Conservation (phyloP, 1,284 basidiomycete genomes). For the Apiotrichum sp. region DNA sequence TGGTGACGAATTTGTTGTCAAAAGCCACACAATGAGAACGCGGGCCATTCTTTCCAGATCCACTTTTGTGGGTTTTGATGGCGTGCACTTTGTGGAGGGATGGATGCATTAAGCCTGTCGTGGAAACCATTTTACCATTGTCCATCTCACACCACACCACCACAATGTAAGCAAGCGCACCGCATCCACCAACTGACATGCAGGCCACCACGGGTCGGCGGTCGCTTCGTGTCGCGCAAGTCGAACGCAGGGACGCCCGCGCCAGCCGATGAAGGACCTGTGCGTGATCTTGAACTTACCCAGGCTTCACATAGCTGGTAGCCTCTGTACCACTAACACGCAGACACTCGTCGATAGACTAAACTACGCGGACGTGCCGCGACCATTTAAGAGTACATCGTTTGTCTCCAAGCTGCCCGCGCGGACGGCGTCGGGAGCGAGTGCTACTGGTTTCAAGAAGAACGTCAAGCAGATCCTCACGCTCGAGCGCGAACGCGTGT, state of each 20-base stretch:
- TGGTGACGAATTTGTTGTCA: too few species aligned
- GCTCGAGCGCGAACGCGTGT: constrained; percentile 40
- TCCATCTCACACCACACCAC: background rate
- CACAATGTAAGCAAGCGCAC: constrained; percentile 4
- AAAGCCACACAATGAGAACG: background rate
- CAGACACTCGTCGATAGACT: constrained; percentile 31
- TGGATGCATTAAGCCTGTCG: too few species aligned
- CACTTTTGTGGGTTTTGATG: too few species aligned
- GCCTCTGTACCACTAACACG: too few species aligned
- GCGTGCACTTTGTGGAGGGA: too few species aligned
- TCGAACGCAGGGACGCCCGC: constrained; percentile 36
- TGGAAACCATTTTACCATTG: too few species aligned
- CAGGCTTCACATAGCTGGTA: background rate
- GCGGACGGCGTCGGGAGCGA: constrained; percentile 31
- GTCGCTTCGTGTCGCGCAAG: constrained; percentile 24
- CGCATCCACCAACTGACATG: background rate
- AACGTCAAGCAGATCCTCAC: constrained; percentile 45
- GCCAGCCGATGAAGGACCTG: constrained; percentile 24
- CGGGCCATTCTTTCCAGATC: too few species aligned
- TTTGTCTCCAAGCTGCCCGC: constrained; percentile 34
- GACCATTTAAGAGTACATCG: constrained; percentile 39
- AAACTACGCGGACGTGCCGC: constrained; percentile 36
- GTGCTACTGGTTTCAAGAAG: constrained; percentile 29
- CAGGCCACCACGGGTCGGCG: constrained; percentile 12
- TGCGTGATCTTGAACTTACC: background rate